Percentiles rank a stretch among this genome's conserved stretches.
phyloP scores from a whole-genome alignment of 2,329 filamentous ascomycete species.

The Periconia sp. region DNA sequence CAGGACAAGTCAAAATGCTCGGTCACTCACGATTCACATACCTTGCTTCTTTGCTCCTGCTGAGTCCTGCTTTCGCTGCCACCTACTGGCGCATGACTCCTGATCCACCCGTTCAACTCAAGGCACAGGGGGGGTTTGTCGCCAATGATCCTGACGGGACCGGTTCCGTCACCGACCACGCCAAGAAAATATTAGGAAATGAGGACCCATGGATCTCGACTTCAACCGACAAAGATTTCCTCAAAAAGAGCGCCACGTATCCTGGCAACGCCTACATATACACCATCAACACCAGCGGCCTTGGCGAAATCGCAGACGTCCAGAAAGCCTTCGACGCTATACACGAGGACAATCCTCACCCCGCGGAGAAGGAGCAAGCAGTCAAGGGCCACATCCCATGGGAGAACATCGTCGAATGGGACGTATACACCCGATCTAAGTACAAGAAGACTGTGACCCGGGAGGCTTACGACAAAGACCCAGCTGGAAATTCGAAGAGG shows the following conservation, averaged over 20 bases:
- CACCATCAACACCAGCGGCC: not conserved
- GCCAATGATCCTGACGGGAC: not conserved
- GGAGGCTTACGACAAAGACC: not conserved
- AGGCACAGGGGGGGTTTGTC: not conserved
- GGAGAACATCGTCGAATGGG: not conserved
- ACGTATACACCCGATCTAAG: not conserved
- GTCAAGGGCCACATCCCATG: not conserved
- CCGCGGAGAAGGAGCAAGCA: not conserved
- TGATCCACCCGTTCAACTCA: not conserved
- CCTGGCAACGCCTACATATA: not conserved
- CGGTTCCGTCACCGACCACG: not conserved
- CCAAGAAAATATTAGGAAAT: not conserved
- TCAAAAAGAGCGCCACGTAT: not conserved
- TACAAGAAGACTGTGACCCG: not conserved
- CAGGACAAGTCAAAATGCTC: not conserved
- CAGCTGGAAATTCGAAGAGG: too few species aligned
- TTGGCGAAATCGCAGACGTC: not conserved
- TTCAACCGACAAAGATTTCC: not conserved
- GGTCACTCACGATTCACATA: not conserved
- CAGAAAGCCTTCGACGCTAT: not conserved
- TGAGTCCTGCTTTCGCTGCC: not conserved
- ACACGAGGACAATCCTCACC: not conserved
- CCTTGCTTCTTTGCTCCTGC: not conserved
- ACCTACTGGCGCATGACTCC: not conserved
- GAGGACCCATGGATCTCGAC: constrained; percentile 1